A percentile compares a stretch with the other conserved stretches of the same genome.
phyloP scores from a whole-genome alignment of 805 yeast genomes.

The Kazachstania taianensis region DNA sequence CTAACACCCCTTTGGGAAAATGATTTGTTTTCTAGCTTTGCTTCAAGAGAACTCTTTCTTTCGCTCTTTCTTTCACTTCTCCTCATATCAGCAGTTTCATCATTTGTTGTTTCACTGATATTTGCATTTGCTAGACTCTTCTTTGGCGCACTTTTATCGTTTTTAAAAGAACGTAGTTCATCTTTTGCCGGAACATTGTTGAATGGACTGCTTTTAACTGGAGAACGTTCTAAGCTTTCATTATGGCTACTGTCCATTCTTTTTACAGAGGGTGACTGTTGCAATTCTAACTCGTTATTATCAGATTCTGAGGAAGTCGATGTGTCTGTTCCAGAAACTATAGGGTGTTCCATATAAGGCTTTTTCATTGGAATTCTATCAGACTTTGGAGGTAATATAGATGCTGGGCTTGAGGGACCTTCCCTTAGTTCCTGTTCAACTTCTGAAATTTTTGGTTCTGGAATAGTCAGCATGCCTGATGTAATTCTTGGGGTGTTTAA shows the following conservation, averaged over 20 bases:
- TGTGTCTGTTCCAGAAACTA: constrained; percentile 3
- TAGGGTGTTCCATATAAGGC: constrained; percentile 15
- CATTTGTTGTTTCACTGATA: background rate
- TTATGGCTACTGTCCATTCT: background rate
- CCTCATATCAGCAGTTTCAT: background rate
- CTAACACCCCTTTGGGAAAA: constrained; percentile 8
- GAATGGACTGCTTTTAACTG: constrained; percentile 7
- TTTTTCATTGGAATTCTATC: constrained; percentile 30
- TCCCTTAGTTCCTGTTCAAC: constrained; percentile 31
- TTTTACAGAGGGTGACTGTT: background rate
- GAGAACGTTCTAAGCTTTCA: constrained; percentile 1
- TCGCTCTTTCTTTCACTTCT: constrained; percentile 2
- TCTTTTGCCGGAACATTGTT: constrained; percentile 2
- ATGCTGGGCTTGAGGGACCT: constrained; percentile 32
- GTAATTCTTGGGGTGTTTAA: constrained; percentile 29
- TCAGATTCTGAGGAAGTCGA: constrained; percentile 1
- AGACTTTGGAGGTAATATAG: constrained; percentile 25
- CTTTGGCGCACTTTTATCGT: background rate
- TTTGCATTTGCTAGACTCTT: constrained; percentile 1
- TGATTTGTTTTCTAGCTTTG: constrained; percentile 12
- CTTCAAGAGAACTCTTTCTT: constrained; percentile 22
- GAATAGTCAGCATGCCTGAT: constrained; percentile 36
- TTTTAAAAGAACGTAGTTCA: background rate
- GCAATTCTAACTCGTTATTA: background rate
- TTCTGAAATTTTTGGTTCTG: constrained; percentile 35